Percentiles rank a stretch among this genome's conserved stretches.
These are phyloP conservation scores for Neurospora sp. DNA, from an alignment of 495 filamentous ascomycete genomes.

Conservation along the genomic window DNA sequence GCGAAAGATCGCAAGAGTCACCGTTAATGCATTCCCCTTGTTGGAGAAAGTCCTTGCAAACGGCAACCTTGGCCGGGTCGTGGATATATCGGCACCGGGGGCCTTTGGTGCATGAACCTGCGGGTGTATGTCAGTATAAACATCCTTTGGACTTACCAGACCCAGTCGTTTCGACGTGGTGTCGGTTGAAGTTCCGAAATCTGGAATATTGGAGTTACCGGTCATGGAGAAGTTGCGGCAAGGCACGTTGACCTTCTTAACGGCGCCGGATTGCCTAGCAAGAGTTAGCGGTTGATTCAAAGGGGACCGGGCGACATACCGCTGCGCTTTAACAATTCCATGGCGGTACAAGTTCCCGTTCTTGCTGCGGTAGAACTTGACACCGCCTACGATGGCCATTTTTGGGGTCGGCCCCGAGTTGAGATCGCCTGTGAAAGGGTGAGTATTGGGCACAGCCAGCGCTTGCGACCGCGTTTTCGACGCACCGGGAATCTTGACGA, in stretches of 20 bases:
- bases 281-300: constrained; percentile 15
- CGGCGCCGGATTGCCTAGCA: constrained; percentile 30
- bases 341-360: constrained; percentile 81
- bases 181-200: constrained; percentile 20
- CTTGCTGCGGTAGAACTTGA: constrained; percentile 81
- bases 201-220: constrained; percentile 56
- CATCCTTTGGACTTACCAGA: constrained; percentile 18
- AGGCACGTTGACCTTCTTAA: constrained; percentile 64
- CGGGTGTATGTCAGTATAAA: constrained; percentile 20
- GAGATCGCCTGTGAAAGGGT: constrained; percentile 45
- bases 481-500: constrained; percentile 63
- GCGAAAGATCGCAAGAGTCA: constrained; percentile 83
- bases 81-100: constrained; percentile 73
- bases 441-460: constrained; percentile 26
- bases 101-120: constrained; percentile 77
- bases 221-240: constrained; percentile 88
- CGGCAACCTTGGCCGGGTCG: constrained; percentile 78
- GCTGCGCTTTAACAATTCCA: constrained; percentile 54
- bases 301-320: constrained; percentile 38
- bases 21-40: constrained; percentile 72
- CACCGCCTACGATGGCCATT: constrained; percentile 63
- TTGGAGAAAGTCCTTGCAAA: constrained; percentile 78
- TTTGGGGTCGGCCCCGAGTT: constrained; percentile 69
- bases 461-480: constrained; percentile 5
- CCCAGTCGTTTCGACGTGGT: constrained; percentile 12